phyloP scores from a whole-genome alignment of 2,329 filamentous ascomycete species.

The Fusarium oligoseptatum region DNA sequence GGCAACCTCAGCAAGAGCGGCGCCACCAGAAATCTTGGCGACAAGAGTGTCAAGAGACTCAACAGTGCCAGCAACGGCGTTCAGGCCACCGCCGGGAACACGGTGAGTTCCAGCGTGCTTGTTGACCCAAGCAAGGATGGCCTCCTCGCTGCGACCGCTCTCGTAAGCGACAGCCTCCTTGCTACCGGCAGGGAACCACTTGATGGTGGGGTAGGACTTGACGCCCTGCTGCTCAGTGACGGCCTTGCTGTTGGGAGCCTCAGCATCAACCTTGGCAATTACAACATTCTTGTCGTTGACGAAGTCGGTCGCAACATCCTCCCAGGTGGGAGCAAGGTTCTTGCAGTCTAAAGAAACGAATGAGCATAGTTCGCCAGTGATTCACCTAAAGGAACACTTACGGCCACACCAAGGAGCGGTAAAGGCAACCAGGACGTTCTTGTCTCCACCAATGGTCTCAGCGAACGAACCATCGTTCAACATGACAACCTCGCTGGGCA shows the following conservation, averaged over 20 bases:
- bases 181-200: slow-evolving; percentile 92
- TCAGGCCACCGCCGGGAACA: slow-evolving; percentile 81
- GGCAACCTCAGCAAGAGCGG: slow-evolving; percentile 72
- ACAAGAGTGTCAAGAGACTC: slow-evolving; percentile 82
- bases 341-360: slow-evolving; percentile 85
- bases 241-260: slow-evolving; percentile 86
- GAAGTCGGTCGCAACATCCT: slow-evolving; percentile 87
- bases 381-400: slow-evolving; percentile 66
- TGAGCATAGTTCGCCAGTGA: slow-evolving; percentile 15
- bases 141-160: slow-evolving; percentile 81
- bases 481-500: slow-evolving; percentile 81
- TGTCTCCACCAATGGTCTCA: slow-evolving; percentile 82
- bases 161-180: slow-evolving; percentile 79
- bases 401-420: slow-evolving; percentile 99
- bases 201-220: slow-evolving; percentile 94
- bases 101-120: slow-evolving; percentile 90
- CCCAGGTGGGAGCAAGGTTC: slow-evolving; percentile 89
- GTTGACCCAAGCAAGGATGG: slow-evolving; percentile 87
- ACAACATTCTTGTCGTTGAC: slow-evolving; percentile 81
- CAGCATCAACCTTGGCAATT: slow-evolving; percentile 95
- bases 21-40: slow-evolving; percentile 76
- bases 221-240: slow-evolving; percentile 83
- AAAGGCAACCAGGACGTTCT: slow-evolving; percentile 94
- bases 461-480: slow-evolving; percentile 86
- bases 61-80: slow-evolving; percentile 85